Evolutionary conservation across 352 stramenopile genomes (phyloP).

Genomic region (Thraustochytrium sp.): DNA sequence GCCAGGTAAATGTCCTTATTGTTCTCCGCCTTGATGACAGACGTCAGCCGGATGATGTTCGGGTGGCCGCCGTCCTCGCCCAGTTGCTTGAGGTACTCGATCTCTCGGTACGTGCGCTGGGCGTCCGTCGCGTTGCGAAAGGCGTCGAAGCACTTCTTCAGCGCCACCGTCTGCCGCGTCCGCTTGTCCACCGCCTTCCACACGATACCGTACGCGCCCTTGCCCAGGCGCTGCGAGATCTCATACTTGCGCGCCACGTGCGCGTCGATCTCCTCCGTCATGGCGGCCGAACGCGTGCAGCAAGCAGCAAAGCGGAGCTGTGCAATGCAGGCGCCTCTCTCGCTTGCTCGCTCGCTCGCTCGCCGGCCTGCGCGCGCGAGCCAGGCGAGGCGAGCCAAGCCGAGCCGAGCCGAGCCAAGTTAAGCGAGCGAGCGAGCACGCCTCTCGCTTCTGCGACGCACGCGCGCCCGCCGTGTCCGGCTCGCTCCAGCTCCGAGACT

Average conservation of each 20-base stretch:
- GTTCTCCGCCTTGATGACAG: slow-evolving; percentile 89
- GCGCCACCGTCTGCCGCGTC: slow-evolving; percentile 73
- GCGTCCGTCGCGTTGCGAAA: slow-evolving; percentile 76
- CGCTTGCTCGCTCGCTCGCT: too few relatives aligned
- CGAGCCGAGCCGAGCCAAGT: neutral
- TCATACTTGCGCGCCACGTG: slow-evolving; percentile 87
- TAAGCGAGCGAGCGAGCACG: neutral
- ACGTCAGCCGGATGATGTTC: slow-evolving; percentile 87
- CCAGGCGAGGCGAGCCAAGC: too few relatives aligned
- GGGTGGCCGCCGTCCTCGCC: slow-evolving; percentile 60
- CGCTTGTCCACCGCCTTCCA: slow-evolving; percentile 92
- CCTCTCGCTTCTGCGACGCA: neutral
- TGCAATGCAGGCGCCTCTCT: too few relatives aligned
- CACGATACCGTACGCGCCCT: slow-evolving; percentile 88
- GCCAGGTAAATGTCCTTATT: slow-evolving; percentile 92
- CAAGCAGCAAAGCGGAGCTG: too few relatives aligned
- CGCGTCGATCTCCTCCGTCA: slow-evolving; percentile 84
- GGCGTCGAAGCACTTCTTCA: slow-evolving; percentile 95
- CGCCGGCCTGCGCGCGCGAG: too few relatives aligned
- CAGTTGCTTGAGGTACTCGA: slow-evolving; percentile 84
- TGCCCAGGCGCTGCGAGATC: slow-evolving; percentile 83
- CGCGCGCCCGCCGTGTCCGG: neutral
- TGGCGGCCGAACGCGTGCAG: too few relatives aligned
- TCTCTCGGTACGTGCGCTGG: slow-evolving; percentile 87
- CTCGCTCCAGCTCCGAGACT: too few relatives aligned